Base-by-base conservation (phyloP, 345 rosid genomes). In the Leavenworthia alabamica region DNA sequence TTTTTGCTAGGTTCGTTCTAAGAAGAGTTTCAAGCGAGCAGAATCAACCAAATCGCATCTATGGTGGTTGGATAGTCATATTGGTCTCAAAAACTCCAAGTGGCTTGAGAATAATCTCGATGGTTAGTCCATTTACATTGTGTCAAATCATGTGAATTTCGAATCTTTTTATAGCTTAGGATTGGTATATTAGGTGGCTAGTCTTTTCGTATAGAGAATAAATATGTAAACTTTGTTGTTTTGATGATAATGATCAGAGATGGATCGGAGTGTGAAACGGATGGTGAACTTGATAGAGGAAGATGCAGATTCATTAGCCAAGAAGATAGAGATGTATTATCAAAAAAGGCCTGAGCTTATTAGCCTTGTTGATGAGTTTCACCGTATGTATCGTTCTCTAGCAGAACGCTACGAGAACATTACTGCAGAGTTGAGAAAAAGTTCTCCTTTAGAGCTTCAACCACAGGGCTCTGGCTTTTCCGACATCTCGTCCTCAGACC, bases 391-490 rank as follows among this genome's bases (percentile, higher is more conserved):
- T 45, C 77, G 73, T 43, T 57, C 72, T 36, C 49, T 80, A n/a
- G 77, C 81, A 0, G 75, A 75, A 14, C 68, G 72, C 9, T 71
- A 78, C 20, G 77, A 74, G 53, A 73, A 80, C 48, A 67, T 88
- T 37, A 83, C 86, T 0, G 93, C 79, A 44, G 96, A 89, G 75
- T 62, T 87, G 80, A 73, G 76, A 62, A 85, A 79, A 74, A 74
- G 59, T 45, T 55, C 85, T 19, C 77, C 86, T 0, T 62, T 61
- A 6, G 97, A 81, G 56, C 88, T 86, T 49, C 85, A 81, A 60
- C 79, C 85, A 22, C 95, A 85, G 33, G 42, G 79, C 73, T 82
- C 86, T 0, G 81, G 79, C 20, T 5, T 81, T 56, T 73, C 92
- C 42, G 96, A 82, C 47, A 8, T 48, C 29, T 54, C 75, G 47